Percentiles rank a stretch among this genome's conserved stretches.
Evolutionary conservation across 257 asterid species (phyloP).

Genomic region (Jaltomata sinuosa): DNA sequence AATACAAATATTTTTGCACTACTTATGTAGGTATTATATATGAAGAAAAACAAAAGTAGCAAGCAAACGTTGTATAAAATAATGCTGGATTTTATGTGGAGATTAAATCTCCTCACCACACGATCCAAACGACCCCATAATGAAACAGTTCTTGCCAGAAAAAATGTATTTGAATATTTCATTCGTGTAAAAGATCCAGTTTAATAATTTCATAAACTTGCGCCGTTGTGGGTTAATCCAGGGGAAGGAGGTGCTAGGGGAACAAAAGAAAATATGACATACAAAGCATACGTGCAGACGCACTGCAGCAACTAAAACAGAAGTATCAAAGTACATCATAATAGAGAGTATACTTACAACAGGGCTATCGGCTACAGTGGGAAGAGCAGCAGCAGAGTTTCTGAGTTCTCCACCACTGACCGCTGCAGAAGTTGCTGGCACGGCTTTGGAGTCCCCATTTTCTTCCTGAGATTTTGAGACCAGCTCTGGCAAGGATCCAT

Average conservation of each 20-base stretch:
- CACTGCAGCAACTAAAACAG: not conserved
- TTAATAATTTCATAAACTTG: not conserved
- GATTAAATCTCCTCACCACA: not conserved
- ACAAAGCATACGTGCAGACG: not conserved
- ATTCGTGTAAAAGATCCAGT: not conserved
- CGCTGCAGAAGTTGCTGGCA: conserved; percentile 19
- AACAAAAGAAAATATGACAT: not conserved
- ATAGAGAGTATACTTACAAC: not conserved
- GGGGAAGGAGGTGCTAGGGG: not conserved
- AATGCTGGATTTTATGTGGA: not conserved
- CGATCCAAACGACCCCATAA: not conserved
- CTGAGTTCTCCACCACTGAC: conserved; percentile 14
- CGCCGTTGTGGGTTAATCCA: not conserved
- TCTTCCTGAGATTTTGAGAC: conserved; percentile 23
- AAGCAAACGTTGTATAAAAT: not conserved
- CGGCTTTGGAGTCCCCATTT: conserved; percentile 23
- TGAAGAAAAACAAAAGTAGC: not conserved
- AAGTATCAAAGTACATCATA: not conserved
- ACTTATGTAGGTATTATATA: not conserved
- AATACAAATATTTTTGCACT: not conserved
- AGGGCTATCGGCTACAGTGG: conserved; percentile 35
- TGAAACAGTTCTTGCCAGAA: not conserved
- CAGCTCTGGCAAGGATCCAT: conserved; percentile 43
- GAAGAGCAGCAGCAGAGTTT: conserved; percentile 42
- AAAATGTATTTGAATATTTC: not conserved